phyloP scores from a whole-genome alignment of 345 rosid genomes.

The Microthlaspi erraticum region DNA sequence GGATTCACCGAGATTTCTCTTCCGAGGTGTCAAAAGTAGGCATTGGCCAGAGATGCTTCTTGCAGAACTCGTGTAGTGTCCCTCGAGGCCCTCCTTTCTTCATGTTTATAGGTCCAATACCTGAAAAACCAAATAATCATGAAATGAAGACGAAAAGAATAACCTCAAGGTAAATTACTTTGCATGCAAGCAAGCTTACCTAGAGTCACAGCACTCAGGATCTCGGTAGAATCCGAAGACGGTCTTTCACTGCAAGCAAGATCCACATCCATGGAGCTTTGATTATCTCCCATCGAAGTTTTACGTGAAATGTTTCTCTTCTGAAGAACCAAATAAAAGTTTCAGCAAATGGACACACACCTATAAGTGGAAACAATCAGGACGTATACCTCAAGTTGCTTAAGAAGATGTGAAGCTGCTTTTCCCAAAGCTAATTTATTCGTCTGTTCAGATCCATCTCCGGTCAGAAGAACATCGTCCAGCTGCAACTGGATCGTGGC shows the following conservation, averaged over 20 bases:
- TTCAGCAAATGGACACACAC: conserved; percentile 24
- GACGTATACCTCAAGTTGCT: conserved; percentile 71
- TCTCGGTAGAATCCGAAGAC: conserved; percentile 27
- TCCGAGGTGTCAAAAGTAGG: conserved; percentile 62
- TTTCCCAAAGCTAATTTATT: conserved; percentile 78
- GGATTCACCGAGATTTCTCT: conserved; percentile 54
- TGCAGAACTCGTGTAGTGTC: conserved; percentile 69
- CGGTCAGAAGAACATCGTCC: conserved; percentile 63
- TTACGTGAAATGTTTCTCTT: conserved; percentile 59
- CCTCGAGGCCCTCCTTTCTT: conserved; percentile 89
- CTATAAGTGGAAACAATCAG: conserved; percentile 17
- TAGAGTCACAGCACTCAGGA: conserved; percentile 37
- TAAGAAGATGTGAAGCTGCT: conserved; percentile 80
- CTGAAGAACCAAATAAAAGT: conserved; percentile 45
- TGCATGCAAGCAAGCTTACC: conserved; percentile 3
- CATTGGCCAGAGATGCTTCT: conserved; percentile 76
- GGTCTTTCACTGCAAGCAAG: conserved; percentile 27
- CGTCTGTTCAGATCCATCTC: conserved; percentile 62
- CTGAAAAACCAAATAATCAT: conserved; percentile 43
- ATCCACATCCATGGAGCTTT: conserved; percentile 31
- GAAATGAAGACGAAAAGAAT: conserved; percentile 31
- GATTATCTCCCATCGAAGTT: conserved; percentile 44
- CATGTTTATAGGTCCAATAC: conserved; percentile 57
- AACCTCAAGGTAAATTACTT: conserved; percentile 19
- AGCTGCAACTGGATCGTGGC: conserved; percentile 72